Conservation (phyloP, 176 grass and related monocot genomes). For the Phoenix roebelenii region DNA sequence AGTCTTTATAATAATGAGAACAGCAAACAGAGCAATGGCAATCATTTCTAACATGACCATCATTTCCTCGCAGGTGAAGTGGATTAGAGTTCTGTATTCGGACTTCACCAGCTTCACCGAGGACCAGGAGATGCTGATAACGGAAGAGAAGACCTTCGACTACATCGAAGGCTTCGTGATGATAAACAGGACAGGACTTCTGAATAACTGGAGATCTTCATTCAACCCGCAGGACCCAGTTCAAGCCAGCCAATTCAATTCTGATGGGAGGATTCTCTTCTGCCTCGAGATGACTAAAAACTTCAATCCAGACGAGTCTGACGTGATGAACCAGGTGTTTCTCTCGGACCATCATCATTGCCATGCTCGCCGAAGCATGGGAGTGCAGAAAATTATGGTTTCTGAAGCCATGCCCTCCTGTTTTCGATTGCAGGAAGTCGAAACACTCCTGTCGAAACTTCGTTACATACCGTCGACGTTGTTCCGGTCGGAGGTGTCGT, state of each 20-base stretch:
- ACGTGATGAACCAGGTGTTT: conserved; percentile 53
- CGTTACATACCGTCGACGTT: conserved; percentile 69
- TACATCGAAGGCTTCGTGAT: conserved; percentile 94
- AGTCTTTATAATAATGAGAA: neutral
- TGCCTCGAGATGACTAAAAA: conserved; percentile 97
- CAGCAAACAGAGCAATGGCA: too few species aligned
- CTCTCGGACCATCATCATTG: too few species aligned
- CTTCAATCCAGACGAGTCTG: conserved; percentile 38
- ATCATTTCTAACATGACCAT: neutral
- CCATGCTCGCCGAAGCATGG: too few species aligned
- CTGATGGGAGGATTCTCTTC: conserved; percentile 54
- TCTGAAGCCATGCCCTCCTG: too few species aligned
- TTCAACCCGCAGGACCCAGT: conserved; percentile 73
- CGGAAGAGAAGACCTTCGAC: conserved; percentile 55
- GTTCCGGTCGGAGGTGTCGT: conserved; percentile 72
- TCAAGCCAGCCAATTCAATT: conserved; percentile 64
- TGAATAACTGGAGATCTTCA: conserved; percentile 87
- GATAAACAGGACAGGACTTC: conserved; percentile 81
- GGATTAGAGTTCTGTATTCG: conserved; percentile 84
- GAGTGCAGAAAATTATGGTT: too few species aligned
- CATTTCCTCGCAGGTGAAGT: conserved; percentile 46
- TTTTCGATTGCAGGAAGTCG: conserved; percentile 47
- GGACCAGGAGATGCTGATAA: conserved; percentile 89
- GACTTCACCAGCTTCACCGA: conserved; percentile 73
- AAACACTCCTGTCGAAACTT: conserved; percentile 43